phyloP scores from a whole-genome alignment of 2,329 filamentous ascomycete species.

The Fusarium caatingaense region DNA sequence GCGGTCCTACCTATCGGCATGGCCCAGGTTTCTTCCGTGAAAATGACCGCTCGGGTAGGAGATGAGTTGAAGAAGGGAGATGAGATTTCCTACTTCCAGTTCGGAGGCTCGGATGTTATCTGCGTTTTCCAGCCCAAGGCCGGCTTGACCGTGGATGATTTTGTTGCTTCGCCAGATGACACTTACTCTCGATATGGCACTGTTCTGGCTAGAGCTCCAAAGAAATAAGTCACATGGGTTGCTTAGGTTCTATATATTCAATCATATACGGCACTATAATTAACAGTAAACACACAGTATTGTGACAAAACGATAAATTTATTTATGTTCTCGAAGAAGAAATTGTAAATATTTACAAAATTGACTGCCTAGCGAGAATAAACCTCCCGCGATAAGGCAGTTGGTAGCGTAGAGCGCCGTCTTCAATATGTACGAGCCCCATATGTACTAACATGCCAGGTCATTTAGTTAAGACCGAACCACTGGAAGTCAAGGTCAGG shows the following conservation, averaged over 20 bases:
- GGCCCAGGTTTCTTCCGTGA: slow-evolving; percentile 4
- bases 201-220: background rate
- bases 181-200: slow-evolving; percentile 21
- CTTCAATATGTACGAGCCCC: background rate
- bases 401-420: background rate
- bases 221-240: background rate
- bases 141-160: background rate
- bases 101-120: slow-evolving; percentile 17
- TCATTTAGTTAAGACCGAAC: slow-evolving; percentile 7
- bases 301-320: background rate
- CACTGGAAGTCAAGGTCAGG: slow-evolving; percentile 15
- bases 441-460: background rate
- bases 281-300: fast-evolving
- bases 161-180: slow-evolving; percentile 1
- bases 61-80: slow-evolving; percentile 7
- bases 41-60: background rate
- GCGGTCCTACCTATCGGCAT: slow-evolving; percentile 4
- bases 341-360: background rate
- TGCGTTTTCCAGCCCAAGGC: slow-evolving; percentile 13
- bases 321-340: background rate
- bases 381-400: background rate
- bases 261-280: fast-evolving
- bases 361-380: background rate
- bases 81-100: slow-evolving; percentile 16
- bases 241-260: background rate